Evolutionary conservation across 2,329 filamentous ascomycete genomes (phyloP), one percentile per base, ranked within the genome.

Genomic region (Trichoderma brevicompactum): DNA sequence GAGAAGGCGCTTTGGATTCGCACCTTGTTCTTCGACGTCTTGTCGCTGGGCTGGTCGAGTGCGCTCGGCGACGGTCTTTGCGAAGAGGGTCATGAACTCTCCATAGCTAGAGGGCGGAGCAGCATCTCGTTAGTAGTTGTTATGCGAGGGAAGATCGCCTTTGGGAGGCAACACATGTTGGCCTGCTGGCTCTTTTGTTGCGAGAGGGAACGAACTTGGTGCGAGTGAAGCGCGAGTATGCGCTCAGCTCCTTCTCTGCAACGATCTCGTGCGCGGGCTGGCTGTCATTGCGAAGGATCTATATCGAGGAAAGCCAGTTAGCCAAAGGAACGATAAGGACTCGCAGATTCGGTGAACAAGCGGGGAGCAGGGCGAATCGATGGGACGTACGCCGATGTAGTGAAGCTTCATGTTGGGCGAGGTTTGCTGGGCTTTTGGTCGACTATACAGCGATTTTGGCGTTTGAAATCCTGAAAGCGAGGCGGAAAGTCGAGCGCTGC

Each of bases 11-110:
- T 32, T 65, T 53, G 64, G 34, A 28, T 52, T 68, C 76, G 69
- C 80, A 88, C 88, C 87, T 81, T 93, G 87, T 78, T 95, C 88
- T 79, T 96, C 90, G 64, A 96, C 89, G 75, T 93, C 92, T 78
- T 96, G 91, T 76, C 92, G 85, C 78, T 93, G 88, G 64, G 91
- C 92, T n/a, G 89, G 86, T 67, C 83, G 83, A 67, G 92, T 97
- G 72, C 92, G 86, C 79, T 96, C 92, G 68, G 94, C 94, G 55
- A 97, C 90, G 17, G 91, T 94, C 79, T 92, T 92, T 78, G 88
- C 87, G 81, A 96, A 94, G 73, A 97, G 82, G 65, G 88, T 90
- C 88, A 96, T 92, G 83, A 96, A 87, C 70, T 85, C 81, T 74
- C 79, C 82, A 82, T 83, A 79, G 70, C 77, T 79, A 60, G 13